Conservation (phyloP, 208 protist species). For the Trypanosoma avium region DNA sequence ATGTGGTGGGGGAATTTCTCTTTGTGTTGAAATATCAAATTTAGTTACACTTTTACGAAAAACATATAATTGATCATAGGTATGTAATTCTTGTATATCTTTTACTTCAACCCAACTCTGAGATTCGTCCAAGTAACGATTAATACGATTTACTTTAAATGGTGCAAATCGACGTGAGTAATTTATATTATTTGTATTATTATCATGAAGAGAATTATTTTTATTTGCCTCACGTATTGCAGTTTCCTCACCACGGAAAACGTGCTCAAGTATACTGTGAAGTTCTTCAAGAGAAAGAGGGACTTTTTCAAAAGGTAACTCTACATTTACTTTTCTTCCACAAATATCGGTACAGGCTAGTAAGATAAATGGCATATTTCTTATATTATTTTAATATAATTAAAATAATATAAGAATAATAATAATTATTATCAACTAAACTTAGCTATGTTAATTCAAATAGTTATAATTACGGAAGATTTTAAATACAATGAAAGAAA, state of each 20-base stretch:
- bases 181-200: slow-evolving; percentile 7
- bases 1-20: slow-evolving; percentile 69
- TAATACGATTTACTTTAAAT: slow-evolving; percentile 67
- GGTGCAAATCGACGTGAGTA: slow-evolving; percentile 52
- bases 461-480: no score
- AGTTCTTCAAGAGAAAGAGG: slow-evolving; percentile 53
- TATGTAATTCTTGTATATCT: slow-evolving; percentile 36
- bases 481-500: no score
- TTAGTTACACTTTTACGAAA: slow-evolving; percentile 77
- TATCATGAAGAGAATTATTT: no score
- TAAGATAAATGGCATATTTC: slow-evolving; percentile 50
- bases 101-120: slow-evolving; percentile 59
- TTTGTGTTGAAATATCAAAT: slow-evolving; percentile 68
- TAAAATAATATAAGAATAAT: no score
- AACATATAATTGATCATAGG: slow-evolving; percentile 82
- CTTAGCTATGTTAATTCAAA: no score
- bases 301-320: slow-evolving; percentile 59
- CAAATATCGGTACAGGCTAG: slow-evolving; percentile 75
- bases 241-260: slow-evolving; percentile 68
- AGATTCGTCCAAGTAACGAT: slow-evolving; percentile 73
- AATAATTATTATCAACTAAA: no score
- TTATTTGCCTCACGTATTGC: no score
- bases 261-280: slow-evolving; percentile 46
- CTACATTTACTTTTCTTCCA: slow-evolving; percentile 74
- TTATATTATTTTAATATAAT: neutral